phyloP scores from a whole-genome alignment of 1,139 yeast genomes.

The Magnusiomyces ingens region DNA sequence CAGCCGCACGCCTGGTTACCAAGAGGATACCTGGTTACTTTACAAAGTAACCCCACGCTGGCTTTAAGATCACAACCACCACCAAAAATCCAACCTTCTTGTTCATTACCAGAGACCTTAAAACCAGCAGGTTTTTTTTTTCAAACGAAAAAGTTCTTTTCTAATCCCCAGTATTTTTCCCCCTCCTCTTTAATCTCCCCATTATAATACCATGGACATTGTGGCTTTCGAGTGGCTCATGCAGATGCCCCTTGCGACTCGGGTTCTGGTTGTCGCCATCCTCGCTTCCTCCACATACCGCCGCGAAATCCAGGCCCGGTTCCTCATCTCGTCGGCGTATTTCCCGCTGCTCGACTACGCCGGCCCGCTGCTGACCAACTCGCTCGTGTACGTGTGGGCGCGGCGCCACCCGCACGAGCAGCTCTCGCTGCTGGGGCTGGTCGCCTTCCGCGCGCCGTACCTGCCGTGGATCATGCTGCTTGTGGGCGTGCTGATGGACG shows the following conservation, averaged over 20 bases:
- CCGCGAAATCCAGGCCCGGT: constrained; percentile 22
- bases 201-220: too few relatives aligned
- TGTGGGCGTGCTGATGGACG: constrained; percentile 24
- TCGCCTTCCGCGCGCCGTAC: constrained; percentile 38
- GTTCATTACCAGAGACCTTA: too few relatives aligned
- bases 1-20: too few relatives aligned
- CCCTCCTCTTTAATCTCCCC: too few relatives aligned
- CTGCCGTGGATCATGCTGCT: constrained; percentile 37
- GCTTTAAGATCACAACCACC: too few relatives aligned
- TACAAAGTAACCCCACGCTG: too few relatives aligned
- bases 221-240: too few relatives aligned
- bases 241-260: too few relatives aligned
- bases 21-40: too few relatives aligned
- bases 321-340: constrained; percentile 28
- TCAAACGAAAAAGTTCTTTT: too few relatives aligned
- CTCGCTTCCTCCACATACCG: constrained; percentile 27
- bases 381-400: constrained; percentile 42
- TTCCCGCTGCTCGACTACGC: constrained; percentile 21
- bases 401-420: constrained; percentile 39
- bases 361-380: constrained; percentile 36
- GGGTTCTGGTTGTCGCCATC: constrained; percentile 22
- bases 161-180: constrained; percentile 1
- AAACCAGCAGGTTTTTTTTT: too few relatives aligned
- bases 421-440: constrained; percentile 36
- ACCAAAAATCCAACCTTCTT: too few relatives aligned